phyloP scores from a whole-genome alignment of 192 early-diverging fungal species.

The Backusella psychrophila region DNA sequence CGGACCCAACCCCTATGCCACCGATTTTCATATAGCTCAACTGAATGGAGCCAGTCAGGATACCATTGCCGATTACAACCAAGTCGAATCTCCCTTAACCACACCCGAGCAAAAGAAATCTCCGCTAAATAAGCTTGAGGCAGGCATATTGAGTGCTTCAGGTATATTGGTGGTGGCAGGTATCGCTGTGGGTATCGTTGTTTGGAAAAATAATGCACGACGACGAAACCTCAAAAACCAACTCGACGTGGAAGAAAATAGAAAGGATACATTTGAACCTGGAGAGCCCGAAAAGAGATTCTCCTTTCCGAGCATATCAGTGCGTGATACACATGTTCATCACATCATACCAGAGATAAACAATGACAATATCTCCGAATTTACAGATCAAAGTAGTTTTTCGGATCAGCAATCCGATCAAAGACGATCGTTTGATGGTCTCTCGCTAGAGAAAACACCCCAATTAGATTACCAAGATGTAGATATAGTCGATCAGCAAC shows the following conservation, averaged over 20 bases:
- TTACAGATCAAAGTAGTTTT: neutral
- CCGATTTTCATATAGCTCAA: neutral
- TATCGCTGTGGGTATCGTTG: neutral
- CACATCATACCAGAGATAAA: neutral
- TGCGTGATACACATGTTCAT: neutral
- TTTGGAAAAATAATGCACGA: neutral
- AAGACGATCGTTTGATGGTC: neutral
- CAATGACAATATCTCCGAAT: neutral
- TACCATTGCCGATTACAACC: neutral
- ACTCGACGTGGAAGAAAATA: neutral
- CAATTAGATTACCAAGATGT: neutral
- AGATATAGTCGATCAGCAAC: neutral
- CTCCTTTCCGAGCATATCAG: neutral
- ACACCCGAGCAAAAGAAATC: neutral
- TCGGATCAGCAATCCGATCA: neutral
- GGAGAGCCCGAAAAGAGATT: neutral
- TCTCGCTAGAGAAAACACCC: neutral
- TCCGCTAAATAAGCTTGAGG: conserved; percentile 1
- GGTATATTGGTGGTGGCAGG: conserved; percentile 5
- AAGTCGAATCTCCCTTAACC: neutral
- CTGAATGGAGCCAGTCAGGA: neutral
- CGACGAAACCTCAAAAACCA: conserved; percentile 2
- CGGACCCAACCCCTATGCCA: neutral
- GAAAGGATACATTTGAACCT: neutral
- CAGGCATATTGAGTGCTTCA: neutral